Base-by-base conservation (phyloP, 306 rosid genomes). In the Hippophae rhamnoides region DNA sequence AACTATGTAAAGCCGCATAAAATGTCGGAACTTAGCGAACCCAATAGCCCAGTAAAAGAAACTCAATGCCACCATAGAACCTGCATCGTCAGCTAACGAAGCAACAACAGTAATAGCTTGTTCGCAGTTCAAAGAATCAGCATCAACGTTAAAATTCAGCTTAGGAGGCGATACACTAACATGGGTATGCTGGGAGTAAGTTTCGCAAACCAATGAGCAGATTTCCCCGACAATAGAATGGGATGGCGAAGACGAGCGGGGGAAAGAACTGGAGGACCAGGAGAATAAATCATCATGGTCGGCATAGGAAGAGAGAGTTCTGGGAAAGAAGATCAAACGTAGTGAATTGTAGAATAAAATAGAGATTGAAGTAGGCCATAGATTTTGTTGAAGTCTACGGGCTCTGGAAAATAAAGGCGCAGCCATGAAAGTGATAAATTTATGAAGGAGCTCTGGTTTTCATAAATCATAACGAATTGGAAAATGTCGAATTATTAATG, bases 41-140 rank as follows among this genome's bases (percentile, higher is more conserved):
- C 77, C 75, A 63, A 78, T 67, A 5, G 82, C 86, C 98, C 95
- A 85, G 48, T 81, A 64, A 64, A 87, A 79, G 84, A 90, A 90
- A 70, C 87, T 72, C 69, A 85, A 55, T 0, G 95, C 87, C 65
- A 77, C 79, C 95, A 87, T 78, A 6, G 96, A 85, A 47, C 98
- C 95, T 27, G 77, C 86, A 42, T 87, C 79, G 12, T 56, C 61
- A 5, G 94, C 84, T 43, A 87, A 96, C 0, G 95, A 78, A 66
- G 96, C 84, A 63, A 85, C 87, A 2, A 81, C 54, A 7, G 92
- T 72, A 48, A 83, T 67, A 47, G 72, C 86, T 47, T 85, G 95
- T 44, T 87, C 96, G 9, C 70, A 78, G 41, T 84, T 74, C 73
- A 92, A 46, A 6, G 78, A 83, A 51, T 78, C 71, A 5, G 68